Evolutionary conservation across 805 yeast genomes (phyloP).

Genomic region (Saccharomyces paradoxus): DNA sequence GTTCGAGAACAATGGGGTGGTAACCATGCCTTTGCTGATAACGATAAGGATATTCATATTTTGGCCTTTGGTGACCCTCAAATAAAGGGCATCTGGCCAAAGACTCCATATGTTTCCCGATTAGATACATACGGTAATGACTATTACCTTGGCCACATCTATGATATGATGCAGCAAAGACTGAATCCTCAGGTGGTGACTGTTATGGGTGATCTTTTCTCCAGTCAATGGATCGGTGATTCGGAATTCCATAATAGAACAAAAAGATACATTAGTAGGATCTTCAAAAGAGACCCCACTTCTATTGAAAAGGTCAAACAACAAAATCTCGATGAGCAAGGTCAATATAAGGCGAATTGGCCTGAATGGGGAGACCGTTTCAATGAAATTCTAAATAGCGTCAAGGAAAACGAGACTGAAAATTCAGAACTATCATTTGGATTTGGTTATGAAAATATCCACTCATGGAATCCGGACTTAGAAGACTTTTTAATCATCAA

Average conservation of each 20-base stretch:
- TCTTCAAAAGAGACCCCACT: conserved; percentile 57
- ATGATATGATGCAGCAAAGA: conserved; percentile 51
- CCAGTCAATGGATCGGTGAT: conserved; percentile 91
- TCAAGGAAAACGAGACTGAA: conserved; percentile 6
- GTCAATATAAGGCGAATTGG: conserved; percentile 25
- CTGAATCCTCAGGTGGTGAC: conserved; percentile 72
- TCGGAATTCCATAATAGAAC: conserved; percentile 79
- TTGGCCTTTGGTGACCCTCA: conserved; percentile 95
- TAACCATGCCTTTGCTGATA: conserved; percentile 5
- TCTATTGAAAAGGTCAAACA: conserved; percentile 41
- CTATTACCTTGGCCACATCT: conserved; percentile 78
- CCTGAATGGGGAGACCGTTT: conserved; percentile 20
- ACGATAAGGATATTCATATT: conserved; percentile 45
- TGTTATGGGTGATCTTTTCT: conserved; percentile 86
- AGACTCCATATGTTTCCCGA: conserved; percentile 61
- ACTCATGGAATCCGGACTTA: conserved; percentile 52
- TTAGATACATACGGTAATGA: conserved; percentile 89
- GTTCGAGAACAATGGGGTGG: conserved; percentile 15
- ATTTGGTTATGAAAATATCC: conserved; percentile 51
- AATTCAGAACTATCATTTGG: conserved; percentile 23
- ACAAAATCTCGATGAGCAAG: conserved; percentile 22
- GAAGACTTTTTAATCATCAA: conserved; percentile 67
- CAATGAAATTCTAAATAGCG: conserved; percentile 10
- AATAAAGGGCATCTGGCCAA: conserved; percentile 78
- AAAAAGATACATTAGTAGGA: conserved; percentile 58